These are phyloP conservation scores for Thalassiosira delicatula DNA, from an alignment of 352 stramenopile genomes.

Conservation along the genomic window DNA sequence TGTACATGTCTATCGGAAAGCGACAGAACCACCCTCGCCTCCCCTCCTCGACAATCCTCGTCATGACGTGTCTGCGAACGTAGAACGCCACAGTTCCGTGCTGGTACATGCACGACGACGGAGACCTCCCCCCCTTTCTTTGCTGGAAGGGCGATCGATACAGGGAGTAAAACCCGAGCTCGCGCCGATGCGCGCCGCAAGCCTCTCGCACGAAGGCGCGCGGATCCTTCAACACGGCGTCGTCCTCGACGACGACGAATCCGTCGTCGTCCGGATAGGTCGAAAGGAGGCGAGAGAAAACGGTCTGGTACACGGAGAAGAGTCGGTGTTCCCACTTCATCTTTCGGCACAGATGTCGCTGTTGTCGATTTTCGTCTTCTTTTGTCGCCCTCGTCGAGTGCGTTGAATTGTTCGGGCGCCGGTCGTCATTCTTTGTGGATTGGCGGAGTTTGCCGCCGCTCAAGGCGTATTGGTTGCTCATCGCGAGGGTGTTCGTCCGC, in stretches of 20 bases:
- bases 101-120: conserved; percentile 38
- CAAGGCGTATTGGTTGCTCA: conserved; percentile 54
- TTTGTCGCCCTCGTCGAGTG: no score
- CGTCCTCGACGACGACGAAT: conserved; percentile 62
- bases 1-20: conserved; percentile 65
- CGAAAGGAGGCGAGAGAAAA: conserved; percentile 39
- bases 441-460: conserved; percentile 34
- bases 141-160: conserved; percentile 51
- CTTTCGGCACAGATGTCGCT: conserved; percentile 43
- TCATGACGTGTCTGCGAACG: conserved; percentile 49
- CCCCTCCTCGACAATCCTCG: conserved; percentile 40
- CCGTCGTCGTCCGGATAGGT: conserved; percentile 44
- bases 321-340: conserved; percentile 62
- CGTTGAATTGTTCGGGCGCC: not conserved
- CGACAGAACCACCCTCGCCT: conserved; percentile 46
- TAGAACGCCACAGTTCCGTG: conserved; percentile 62
- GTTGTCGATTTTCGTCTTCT: not conserved
- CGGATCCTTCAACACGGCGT: conserved; percentile 40
- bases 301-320: conserved; percentile 51
- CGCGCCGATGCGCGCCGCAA: conserved; percentile 27
- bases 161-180: conserved; percentile 53
- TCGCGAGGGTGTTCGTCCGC: conserved; percentile 50
- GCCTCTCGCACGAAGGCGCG: conserved; percentile 37
- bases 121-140: not conserved
- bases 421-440: conserved; percentile 8